phyloP scores from a whole-genome alignment of 176 grass and related monocot genomes.

The Rhynchospora breviuscula region DNA sequence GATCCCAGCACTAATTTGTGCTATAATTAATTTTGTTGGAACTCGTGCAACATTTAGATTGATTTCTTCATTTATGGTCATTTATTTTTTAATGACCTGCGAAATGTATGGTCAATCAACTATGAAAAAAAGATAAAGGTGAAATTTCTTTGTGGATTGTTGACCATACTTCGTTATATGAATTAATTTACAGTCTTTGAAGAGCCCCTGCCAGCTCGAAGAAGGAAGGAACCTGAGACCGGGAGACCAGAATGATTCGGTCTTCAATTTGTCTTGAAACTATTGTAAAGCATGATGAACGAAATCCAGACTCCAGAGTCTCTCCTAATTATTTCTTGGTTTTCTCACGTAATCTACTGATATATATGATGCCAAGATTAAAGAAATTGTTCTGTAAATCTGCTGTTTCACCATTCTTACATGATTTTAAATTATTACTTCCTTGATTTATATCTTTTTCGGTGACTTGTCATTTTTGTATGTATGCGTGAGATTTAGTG shows the following conservation, averaged over 20 bases:
- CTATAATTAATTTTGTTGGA: not conserved
- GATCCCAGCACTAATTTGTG: not conserved
- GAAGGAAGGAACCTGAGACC: no score
- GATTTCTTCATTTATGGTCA: not conserved
- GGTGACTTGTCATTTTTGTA: not conserved
- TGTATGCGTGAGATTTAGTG: not conserved
- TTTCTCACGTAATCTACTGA: conserved; percentile 10
- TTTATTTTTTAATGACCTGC: not conserved
- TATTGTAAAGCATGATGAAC: conserved; percentile 16
- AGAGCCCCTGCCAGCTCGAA: conserved; percentile 68
- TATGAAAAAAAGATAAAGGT: not conserved
- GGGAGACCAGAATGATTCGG: not conserved
- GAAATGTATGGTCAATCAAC: not conserved
- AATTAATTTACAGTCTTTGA: conserved; percentile 60
- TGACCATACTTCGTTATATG: conserved; percentile 20
- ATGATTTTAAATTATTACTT: not conserved
- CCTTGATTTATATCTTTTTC: not conserved
- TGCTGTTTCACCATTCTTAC: not conserved
- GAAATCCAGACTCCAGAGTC: not conserved
- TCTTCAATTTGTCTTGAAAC: not conserved
- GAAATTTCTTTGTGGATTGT: not conserved
- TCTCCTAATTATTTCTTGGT: not conserved
- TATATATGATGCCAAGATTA: not conserved
- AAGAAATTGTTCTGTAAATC: conserved; percentile 1
- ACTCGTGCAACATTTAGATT: not conserved